Percentiles rank a stretch among this genome's conserved stretches.
Conservation (phyloP, 768 basidiomycete genomes). For the Serendipita sp. region DNA sequence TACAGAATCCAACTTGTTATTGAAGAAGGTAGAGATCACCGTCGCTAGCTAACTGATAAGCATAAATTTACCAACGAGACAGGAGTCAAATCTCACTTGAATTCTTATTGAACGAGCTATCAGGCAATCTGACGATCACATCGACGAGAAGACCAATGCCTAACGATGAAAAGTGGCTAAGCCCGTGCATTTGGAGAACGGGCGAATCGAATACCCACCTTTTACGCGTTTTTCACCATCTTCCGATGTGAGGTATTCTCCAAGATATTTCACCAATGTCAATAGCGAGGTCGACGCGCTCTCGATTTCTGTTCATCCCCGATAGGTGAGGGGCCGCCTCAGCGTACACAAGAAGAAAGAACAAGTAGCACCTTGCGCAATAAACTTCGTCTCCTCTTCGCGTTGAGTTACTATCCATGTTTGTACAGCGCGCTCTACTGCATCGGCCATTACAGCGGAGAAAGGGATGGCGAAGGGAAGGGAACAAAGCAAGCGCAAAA, state of each 20-base stretch:
- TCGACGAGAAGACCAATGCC: slow-evolving; percentile 73
- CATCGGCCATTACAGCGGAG: neutral
- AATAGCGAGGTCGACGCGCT: slow-evolving; percentile 43
- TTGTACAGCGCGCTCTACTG: neutral
- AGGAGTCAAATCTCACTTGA: slow-evolving; percentile 40
- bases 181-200: no score
- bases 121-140: slow-evolving; percentile 44
- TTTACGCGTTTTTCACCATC: slow-evolving; percentile 62
- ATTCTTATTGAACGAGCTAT: slow-evolving; percentile 44
- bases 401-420: neutral
- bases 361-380: neutral
- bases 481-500: neutral
- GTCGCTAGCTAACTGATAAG: slow-evolving; percentile 33
- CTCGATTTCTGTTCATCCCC: slow-evolving; percentile 28
- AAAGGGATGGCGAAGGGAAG: no score
- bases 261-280: slow-evolving; percentile 69
- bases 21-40: slow-evolving; percentile 69
- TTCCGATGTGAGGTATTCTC: slow-evolving; percentile 76
- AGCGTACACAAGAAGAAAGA: neutral
- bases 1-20: slow-evolving; percentile 70
- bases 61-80: neutral
- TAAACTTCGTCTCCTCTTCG: neutral
- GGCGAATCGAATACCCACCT: slow-evolving; percentile 29
- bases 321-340: neutral
- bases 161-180: slow-evolving; percentile 20